Evolutionary conservation across 345 rosid species (phyloP).

Genomic region (Cochlearia excelsa): DNA sequence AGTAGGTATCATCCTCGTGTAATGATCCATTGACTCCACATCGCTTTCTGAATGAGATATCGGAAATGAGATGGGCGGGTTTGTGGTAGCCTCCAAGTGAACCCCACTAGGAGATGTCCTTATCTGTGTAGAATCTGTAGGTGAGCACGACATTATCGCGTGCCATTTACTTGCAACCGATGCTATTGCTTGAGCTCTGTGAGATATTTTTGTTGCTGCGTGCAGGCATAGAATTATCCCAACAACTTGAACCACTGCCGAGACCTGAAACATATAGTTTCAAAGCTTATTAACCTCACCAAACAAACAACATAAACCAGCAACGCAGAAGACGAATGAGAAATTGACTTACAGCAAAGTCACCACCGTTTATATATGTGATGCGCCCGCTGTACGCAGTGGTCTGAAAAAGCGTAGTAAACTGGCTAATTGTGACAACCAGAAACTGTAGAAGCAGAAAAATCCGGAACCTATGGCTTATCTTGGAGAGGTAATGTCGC

Average conservation of each 20-base stretch:
- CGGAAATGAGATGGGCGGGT: conserved; percentile 35
- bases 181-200: conserved; percentile 74
- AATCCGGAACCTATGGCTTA: conserved; percentile 93
- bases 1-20: conserved; percentile 51
- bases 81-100: conserved; percentile 42
- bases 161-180: conserved; percentile 85
- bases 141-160: conserved; percentile 64
- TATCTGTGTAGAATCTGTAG: conserved; percentile 46
- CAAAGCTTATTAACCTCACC: conserved; percentile 21
- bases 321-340: conserved; percentile 12
- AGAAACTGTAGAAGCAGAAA: conserved; percentile 72
- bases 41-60: conserved; percentile 70
- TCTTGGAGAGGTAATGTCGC: conserved; percentile 75
- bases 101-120: conserved; percentile 50
- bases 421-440: conserved; percentile 74
- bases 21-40: conserved; percentile 69
- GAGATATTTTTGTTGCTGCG: conserved; percentile 87
- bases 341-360: conserved; percentile 69
- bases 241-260: conserved; percentile 76
- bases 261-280: conserved; percentile 47
- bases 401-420: conserved; percentile 69
- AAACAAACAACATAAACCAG: neutral
- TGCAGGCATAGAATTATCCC: conserved; percentile 77
- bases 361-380: conserved; percentile 71
- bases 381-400: conserved; percentile 65